Percentiles rank a stretch among this genome's conserved stretches.
phyloP scores from a whole-genome alignment of 805 yeast genomes.

The Priceomyces medius region DNA sequence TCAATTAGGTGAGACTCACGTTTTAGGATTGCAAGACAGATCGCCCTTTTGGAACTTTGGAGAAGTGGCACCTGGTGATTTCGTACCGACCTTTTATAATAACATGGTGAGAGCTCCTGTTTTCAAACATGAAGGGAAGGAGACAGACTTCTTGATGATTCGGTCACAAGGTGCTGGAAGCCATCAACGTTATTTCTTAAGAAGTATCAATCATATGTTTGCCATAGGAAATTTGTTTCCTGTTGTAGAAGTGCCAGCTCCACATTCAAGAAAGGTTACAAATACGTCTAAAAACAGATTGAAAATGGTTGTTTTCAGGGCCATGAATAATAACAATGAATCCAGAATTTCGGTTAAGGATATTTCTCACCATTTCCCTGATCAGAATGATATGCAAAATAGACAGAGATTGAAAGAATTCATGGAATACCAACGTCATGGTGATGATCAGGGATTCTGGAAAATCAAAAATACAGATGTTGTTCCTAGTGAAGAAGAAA shows the following conservation, averaged over 20 bases:
- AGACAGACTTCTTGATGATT: constrained; percentile 79
- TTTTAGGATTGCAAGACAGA: constrained; percentile 91
- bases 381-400: constrained; percentile 95
- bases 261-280: constrained; percentile 94
- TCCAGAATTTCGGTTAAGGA: constrained; percentile 82
- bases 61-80: constrained; percentile 88
- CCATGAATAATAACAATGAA: constrained; percentile 70
- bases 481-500: constrained; percentile 72
- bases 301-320: constrained; percentile 90
- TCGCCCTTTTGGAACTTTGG: constrained; percentile 99
- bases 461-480: constrained; percentile 62
- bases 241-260: constrained; percentile 94
- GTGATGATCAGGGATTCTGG: constrained; percentile 95
- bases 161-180: constrained; percentile 80
- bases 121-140: constrained; percentile 75
- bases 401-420: constrained; percentile 94
- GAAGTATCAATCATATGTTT: constrained; percentile 69
- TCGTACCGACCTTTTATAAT: constrained; percentile 91
- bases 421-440: constrained; percentile 94
- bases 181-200: constrained; percentile 65
- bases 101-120: constrained; percentile 91
- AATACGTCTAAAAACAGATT: constrained; percentile 87
- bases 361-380: constrained; percentile 90
- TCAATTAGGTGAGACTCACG: constrained; percentile 91
- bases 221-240: constrained; percentile 93